Conservation (phyloP, 2,329 filamentous ascomycete genomes). For the Rhynchosporium secalis region DNA sequence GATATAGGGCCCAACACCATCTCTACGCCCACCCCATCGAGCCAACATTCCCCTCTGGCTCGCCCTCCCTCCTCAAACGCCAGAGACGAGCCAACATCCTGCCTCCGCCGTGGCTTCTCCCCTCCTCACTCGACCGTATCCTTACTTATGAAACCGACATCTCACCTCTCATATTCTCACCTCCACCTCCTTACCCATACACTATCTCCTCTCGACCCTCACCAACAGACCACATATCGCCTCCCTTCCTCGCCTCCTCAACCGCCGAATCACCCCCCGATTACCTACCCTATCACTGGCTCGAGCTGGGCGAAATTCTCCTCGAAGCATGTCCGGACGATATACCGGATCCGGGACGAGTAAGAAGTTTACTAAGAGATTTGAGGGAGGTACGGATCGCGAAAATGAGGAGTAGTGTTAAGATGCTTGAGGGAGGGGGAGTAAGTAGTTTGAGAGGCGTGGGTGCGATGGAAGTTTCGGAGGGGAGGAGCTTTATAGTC, state of each 20-base stretch:
- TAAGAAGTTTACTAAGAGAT: slow-evolving; percentile 75
- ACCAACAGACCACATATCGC: slow-evolving; percentile 47
- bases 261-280: slow-evolving; percentile 57
- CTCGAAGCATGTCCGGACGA: slow-evolving; percentile 85
- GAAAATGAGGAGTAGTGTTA: slow-evolving; percentile 78
- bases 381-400: slow-evolving; percentile 84
- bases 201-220: slow-evolving; percentile 41
- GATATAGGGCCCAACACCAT: slow-evolving; percentile 70
- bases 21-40: slow-evolving; percentile 78
- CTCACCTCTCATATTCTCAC: slow-evolving; percentile 71
- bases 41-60: slow-evolving; percentile 87
- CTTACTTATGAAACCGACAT: slow-evolving; percentile 77
- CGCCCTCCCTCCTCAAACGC: slow-evolving; percentile 85
- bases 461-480: slow-evolving; percentile 89
- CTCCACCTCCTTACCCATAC: slow-evolving; percentile 68
- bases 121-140: slow-evolving; percentile 72
- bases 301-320: slow-evolving; percentile 78
- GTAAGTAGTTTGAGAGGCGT: slow-evolving; percentile 71
- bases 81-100: slow-evolving; percentile 92
- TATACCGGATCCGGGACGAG: slow-evolving; percentile 69
- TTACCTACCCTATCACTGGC: not conserved
- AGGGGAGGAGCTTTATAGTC: slow-evolving; percentile 79
- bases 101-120: slow-evolving; percentile 84
- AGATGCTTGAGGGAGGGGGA: slow-evolving; percentile 73
- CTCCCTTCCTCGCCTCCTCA: slow-evolving; percentile 78